These are phyloP conservation scores for Malus asiatica DNA, from an alignment of 306 rosid genomes.

Conservation along the genomic window DNA sequence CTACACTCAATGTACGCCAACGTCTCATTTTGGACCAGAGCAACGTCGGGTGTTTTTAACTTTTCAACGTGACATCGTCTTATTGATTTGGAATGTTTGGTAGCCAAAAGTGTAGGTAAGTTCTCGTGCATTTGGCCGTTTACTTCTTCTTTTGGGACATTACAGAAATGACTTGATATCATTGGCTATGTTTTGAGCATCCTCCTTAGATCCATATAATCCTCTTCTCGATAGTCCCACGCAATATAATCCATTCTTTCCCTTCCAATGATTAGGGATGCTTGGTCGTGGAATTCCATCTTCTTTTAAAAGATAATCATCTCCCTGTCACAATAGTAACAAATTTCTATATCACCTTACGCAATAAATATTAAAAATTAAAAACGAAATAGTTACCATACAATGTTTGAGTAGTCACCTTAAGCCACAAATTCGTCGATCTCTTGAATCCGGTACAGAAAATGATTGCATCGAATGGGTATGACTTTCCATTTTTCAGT, in stretches of 20 bases:
- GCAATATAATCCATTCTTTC: slow-evolving; percentile 55
- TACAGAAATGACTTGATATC: slow-evolving; percentile 20
- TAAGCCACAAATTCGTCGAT: slow-evolving; percentile 63
- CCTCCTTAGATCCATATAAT: slow-evolving; percentile 38
- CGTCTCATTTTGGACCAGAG: no score
- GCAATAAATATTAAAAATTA: not conserved
- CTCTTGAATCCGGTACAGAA: slow-evolving; percentile 76
- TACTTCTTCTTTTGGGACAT: not conserved
- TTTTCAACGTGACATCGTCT: no score
- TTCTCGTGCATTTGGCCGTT: not conserved
- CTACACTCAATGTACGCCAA: no score
- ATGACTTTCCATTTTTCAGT: slow-evolving; percentile 35
- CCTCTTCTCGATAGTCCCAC: slow-evolving; percentile 60
- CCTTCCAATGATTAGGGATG: slow-evolving; percentile 65
- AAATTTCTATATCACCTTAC: not conserved
- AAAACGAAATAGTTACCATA: no score
- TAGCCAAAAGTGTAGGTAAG: no score
- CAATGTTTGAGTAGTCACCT: slow-evolving; percentile 11
- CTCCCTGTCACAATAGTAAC: slow-evolving; percentile 32
- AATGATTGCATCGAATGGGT: slow-evolving; percentile 47
- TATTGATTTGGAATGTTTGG: no score
- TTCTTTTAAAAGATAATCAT: slow-evolving; percentile 44
- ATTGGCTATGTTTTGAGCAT: slow-evolving; percentile 57
- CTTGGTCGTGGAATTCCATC: slow-evolving; percentile 52
- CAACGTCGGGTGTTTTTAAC: no score